Conservation (phyloP, 352 stramenopile genomes). For the Phytophthora vignae region DNA sequence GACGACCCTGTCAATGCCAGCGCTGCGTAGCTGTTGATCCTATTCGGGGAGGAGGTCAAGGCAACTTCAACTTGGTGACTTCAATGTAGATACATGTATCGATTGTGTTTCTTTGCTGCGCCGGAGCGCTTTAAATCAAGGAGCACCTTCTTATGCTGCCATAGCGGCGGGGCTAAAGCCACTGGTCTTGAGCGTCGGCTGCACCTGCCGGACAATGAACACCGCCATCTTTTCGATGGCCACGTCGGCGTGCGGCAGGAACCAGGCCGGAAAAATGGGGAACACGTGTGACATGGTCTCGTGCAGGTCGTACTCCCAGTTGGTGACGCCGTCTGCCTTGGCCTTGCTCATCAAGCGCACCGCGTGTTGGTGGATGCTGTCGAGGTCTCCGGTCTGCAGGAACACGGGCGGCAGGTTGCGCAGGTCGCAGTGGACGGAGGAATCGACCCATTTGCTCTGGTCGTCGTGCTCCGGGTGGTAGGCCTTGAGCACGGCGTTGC, state of each 20-base stretch:
- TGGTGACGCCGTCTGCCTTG: conserved; percentile 39
- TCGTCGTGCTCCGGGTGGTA: conserved; percentile 39
- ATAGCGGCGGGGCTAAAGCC: conserved; percentile 30
- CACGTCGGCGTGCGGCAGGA: conserved; percentile 46
- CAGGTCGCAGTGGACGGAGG: conserved; percentile 54
- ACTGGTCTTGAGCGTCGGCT: conserved; percentile 27
- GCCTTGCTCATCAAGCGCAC: conserved; percentile 35
- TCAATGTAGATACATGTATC: conserved; percentile 1
- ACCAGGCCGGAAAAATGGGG: conserved; percentile 39
- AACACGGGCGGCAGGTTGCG: conserved; percentile 46
- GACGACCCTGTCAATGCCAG: neutral
- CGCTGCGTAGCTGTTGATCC: conserved; percentile 16
- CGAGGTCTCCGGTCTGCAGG: conserved; percentile 45
- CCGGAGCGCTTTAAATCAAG: neutral
- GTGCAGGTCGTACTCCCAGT: conserved; percentile 53
- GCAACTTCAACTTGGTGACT: conserved; percentile 5
- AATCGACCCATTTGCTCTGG: conserved; percentile 39
- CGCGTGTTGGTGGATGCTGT: conserved; percentile 47
- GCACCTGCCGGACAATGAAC: conserved; percentile 43
- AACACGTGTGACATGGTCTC: conserved; percentile 51
- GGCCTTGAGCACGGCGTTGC: conserved; percentile 28
- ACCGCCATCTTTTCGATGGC: conserved; percentile 40
- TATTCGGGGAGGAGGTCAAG: neutral
- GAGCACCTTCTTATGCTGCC: conserved; percentile 27
- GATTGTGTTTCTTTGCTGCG: neutral